These are phyloP conservation scores for Naganishia sp. DNA, from an alignment of 1,284 basidiomycete species.

Conservation along the genomic window DNA sequence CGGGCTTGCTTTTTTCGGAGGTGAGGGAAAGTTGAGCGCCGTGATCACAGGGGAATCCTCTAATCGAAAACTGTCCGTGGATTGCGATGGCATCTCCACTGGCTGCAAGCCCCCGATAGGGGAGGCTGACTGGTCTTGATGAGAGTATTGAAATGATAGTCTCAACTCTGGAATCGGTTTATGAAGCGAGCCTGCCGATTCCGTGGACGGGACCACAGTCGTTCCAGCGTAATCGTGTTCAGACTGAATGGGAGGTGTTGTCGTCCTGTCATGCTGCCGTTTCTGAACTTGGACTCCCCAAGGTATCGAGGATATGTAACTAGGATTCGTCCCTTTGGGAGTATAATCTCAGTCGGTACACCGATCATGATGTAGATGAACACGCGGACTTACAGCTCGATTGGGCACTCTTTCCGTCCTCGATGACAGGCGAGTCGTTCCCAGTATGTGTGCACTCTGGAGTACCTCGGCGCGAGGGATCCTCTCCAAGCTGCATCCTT, in stretches of 20 bases:
- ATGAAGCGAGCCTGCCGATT: constrained; percentile 7
- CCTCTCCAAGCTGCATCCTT: too few relatives aligned
- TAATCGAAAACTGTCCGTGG: constrained; percentile 9
- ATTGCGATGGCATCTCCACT: neutral
- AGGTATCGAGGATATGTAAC: constrained; percentile 14
- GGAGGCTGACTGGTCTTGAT: neutral
- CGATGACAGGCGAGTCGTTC: neutral
- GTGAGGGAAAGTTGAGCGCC: constrained; percentile 15
- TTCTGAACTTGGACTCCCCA: constrained; percentile 20
- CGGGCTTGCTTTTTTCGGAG: constrained; percentile 6
- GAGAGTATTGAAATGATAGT: too few relatives aligned
- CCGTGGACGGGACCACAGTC: neutral
- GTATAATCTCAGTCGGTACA: neutral
- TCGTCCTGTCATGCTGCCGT: neutral
- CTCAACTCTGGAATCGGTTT: neutral
- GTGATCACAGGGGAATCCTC: constrained; percentile 8
- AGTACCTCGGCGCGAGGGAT: neutral
- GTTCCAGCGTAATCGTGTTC: constrained; percentile 14
- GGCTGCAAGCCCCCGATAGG: neutral
- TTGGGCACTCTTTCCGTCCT: neutral
- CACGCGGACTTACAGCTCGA: constrained; percentile 2
- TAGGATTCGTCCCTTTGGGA: constrained; percentile 2
- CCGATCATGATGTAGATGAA: too few relatives aligned
- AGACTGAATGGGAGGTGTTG: neutral
- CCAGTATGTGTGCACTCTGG: neutral